A percentile compares a stretch with the other conserved stretches of the same genome.
These are phyloP conservation scores for Cryptosporidium ubiquitum DNA, from an alignment of 169 alveolate genomes.

Conservation along the genomic window DNA sequence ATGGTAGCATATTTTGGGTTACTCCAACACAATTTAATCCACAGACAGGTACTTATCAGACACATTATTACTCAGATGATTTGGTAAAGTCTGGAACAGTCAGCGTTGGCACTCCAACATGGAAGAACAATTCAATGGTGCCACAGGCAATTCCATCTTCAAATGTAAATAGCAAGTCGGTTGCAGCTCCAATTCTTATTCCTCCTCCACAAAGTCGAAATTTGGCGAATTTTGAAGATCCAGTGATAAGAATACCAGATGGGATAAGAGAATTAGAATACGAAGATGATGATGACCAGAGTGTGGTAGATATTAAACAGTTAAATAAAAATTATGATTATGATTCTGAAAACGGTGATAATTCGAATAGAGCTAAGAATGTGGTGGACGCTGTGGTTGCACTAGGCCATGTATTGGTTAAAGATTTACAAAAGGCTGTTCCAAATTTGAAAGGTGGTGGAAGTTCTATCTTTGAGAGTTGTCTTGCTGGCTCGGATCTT, in stretches of 20 bases:
- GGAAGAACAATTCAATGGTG: constrained; percentile 51
- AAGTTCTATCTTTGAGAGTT: constrained; percentile 46
- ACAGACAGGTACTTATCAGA: constrained; percentile 73
- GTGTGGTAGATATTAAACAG: constrained; percentile 67
- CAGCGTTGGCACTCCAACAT: constrained; percentile 71
- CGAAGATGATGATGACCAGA: constrained; percentile 73
- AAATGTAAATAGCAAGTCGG: constrained; percentile 17
- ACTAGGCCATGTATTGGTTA: constrained; percentile 69
- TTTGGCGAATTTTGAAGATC: constrained; percentile 61
- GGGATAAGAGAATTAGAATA: constrained; percentile 55
- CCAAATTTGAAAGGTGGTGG: constrained; percentile 47
- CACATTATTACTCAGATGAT: constrained; percentile 71
- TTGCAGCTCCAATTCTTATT: constrained; percentile 68
- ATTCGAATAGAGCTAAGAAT: constrained; percentile 57
- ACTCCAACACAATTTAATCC: constrained; percentile 74
- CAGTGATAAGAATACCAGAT: constrained; percentile 45
- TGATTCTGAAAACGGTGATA: constrained; percentile 69
- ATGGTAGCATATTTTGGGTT: constrained; percentile 73
- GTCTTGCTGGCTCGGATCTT: constrained; percentile 43
- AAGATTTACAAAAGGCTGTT: constrained; percentile 65
- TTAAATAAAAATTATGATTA: constrained; percentile 22
- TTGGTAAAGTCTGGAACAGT: constrained; percentile 70
- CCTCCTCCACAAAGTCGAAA: constrained; percentile 66
- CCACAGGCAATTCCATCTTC: constrained; percentile 36
- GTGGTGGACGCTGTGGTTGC: constrained; percentile 74